Conservation (phyloP, 2,329 filamentous ascomycete genomes). For the Pseudocercospora vitis region DNA sequence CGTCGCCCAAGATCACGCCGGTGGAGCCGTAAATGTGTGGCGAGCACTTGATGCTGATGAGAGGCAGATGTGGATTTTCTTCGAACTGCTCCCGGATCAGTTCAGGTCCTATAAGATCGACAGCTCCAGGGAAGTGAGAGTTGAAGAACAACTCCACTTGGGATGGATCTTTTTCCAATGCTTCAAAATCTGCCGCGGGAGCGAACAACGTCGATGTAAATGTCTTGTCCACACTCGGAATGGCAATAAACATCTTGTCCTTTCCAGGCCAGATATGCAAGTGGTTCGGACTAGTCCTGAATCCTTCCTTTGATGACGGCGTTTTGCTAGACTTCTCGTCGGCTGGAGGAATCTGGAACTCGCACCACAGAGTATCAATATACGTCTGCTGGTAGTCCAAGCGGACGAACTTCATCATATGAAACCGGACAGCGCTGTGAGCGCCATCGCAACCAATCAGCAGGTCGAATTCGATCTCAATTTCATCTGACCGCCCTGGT, state of each 20-base stretch:
- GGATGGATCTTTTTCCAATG: conserved; percentile 64
- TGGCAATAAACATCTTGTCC: conserved; percentile 97
- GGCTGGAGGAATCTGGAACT: conserved; percentile 71
- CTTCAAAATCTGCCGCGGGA: conserved; percentile 66
- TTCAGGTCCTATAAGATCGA: conserved; percentile 62
- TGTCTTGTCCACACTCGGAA: conserved; percentile 81
- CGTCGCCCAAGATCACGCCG: conserved; percentile 85
- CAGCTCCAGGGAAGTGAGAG: conserved; percentile 81
- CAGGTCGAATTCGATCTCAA: conserved; percentile 84
- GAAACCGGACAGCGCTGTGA: conserved; percentile 85
- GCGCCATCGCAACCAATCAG: conserved; percentile 94
- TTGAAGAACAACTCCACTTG: conserved; percentile 73
- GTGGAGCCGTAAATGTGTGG: conserved; percentile 79
- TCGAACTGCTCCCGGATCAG: conserved; percentile 74
- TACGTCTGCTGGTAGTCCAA: conserved; percentile 94
- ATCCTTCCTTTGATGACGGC: conserved; percentile 50
- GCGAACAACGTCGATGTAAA: conserved; percentile 96
- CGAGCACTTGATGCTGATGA: conserved; percentile 89
- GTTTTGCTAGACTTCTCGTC: conserved; percentile 41
- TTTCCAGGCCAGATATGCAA: conserved; percentile 90
- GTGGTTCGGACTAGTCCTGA: conserved; percentile 85
- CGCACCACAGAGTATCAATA: conserved; percentile 96
- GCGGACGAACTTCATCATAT: conserved; percentile 91
- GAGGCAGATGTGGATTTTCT: conserved; percentile 81
- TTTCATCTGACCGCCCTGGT: conserved; percentile 52